Evolutionary conservation across 495 filamentous ascomycete genomes (phyloP).

Genomic region (Talaromyces adpressus): DNA sequence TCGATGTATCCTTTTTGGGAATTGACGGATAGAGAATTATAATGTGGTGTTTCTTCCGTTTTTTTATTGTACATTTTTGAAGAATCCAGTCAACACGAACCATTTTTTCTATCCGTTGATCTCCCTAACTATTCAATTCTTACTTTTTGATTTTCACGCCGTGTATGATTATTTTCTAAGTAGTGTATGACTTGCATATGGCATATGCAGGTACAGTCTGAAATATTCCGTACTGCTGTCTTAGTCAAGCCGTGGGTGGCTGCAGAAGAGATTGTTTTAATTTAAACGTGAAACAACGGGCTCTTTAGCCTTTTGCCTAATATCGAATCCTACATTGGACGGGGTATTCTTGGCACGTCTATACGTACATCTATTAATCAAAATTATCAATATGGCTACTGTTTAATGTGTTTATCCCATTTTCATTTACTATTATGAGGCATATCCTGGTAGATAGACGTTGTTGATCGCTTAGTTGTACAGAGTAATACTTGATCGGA

Average conservation of each 20-base stretch:
- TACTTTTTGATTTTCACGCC: background rate
- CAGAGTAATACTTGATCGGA: too few species aligned
- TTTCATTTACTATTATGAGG: too few species aligned
- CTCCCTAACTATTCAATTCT: background rate
- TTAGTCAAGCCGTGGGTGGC: background rate
- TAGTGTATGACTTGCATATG: background rate
- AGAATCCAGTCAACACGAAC: conserved; percentile 3
- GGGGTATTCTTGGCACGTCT: background rate
- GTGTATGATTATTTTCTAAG: background rate
- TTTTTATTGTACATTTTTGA: conserved; percentile 3
- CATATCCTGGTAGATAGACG: too few species aligned
- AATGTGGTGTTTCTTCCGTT: conserved; percentile 6
- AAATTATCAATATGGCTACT: too few species aligned
- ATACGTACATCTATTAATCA: too few species aligned
- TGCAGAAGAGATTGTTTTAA: background rate
- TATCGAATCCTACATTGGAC: background rate
- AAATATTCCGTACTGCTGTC: background rate
- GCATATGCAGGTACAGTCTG: background rate
- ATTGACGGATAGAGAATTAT: background rate
- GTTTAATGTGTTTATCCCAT: too few species aligned
- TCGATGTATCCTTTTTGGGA: background rate
- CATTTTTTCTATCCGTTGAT: background rate
- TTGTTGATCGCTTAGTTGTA: too few species aligned
- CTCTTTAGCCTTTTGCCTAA: background rate
- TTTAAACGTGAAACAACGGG: background rate